phyloP scores from a whole-genome alignment of 2,329 filamentous ascomycete genomes.

The Massarina eburnea region DNA sequence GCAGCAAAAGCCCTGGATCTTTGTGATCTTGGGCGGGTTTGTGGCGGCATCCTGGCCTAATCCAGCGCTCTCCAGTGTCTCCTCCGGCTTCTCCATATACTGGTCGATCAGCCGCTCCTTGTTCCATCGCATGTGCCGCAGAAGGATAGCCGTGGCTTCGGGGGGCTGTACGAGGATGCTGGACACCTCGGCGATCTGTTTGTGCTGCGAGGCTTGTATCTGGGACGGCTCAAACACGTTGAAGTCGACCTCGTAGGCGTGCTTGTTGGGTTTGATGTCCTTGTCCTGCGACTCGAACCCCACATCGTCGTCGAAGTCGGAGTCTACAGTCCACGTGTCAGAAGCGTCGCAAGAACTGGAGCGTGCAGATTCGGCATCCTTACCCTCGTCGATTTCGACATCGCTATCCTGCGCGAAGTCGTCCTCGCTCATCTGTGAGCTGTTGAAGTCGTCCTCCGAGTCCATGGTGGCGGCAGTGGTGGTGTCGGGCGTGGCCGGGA shows the following conservation, averaged over 20 bases:
- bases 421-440: constrained; percentile 75
- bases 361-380: constrained; percentile 8
- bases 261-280: constrained; percentile 71
- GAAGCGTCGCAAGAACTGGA: constrained; percentile 3
- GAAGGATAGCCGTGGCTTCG: constrained; percentile 86
- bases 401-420: constrained; percentile 74
- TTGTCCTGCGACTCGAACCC: constrained; percentile 67
- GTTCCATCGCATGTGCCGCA: constrained; percentile 92
- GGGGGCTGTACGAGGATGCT: constrained; percentile 86
- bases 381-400: constrained; percentile 63
- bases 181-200: constrained; percentile 85
- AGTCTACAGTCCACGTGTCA: constrained; percentile 42
- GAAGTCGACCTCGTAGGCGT: constrained; percentile 81
- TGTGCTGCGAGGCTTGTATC: constrained; percentile 82
- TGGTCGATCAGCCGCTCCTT: constrained; percentile 92
- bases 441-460: constrained; percentile 94
- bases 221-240: constrained; percentile 78
- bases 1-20: constrained; percentile 77
- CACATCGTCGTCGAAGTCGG: constrained; percentile 57
- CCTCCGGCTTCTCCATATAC: constrained; percentile 87
- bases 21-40: constrained; percentile 66
- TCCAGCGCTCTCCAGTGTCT: constrained; percentile 81
- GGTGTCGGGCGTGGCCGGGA: constrained; percentile 38
- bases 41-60: constrained; percentile 58
- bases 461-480: constrained; percentile 68